Conservation (phyloP, 2,329 filamentous ascomycete genomes). For the Byssothecium circinans region DNA sequence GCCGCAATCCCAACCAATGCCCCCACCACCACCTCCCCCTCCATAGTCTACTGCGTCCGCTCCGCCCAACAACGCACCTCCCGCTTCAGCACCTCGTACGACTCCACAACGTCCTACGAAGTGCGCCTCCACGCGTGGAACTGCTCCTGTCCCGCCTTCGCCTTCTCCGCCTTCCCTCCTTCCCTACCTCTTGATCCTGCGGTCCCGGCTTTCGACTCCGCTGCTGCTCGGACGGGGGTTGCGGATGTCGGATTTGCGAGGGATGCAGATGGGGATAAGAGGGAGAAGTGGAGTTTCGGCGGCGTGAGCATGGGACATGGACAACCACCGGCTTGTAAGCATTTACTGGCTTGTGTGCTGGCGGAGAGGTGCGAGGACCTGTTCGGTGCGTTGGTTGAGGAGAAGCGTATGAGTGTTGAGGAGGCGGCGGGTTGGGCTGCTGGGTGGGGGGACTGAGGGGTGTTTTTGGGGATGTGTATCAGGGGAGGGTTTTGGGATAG, state of each 20-base stretch:
- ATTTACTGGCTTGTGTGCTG: conserved; percentile 81
- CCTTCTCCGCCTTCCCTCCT: conserved; percentile 66
- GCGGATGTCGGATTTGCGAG: background rate
- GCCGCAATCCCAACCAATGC: background rate
- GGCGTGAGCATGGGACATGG: conserved; percentile 49
- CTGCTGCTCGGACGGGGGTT: too few species aligned
- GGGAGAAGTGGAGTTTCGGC: conserved; percentile 50
- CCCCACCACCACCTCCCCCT: background rate
- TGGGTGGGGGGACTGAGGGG: conserved; percentile 36
- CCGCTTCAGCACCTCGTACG: conserved; percentile 32
- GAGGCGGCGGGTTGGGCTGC: conserved; percentile 72
- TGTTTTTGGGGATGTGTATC: background rate
- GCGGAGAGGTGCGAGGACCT: conserved; percentile 64
- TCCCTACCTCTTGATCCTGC: conserved; percentile 13
- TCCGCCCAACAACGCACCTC: conserved; percentile 55
- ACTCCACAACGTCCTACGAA: conserved; percentile 57
- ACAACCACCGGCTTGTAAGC: conserved; percentile 73
- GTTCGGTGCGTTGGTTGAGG: conserved; percentile 60
- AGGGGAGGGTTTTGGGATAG: too few species aligned
- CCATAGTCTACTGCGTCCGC: conserved; percentile 62
- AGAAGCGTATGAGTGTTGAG: conserved; percentile 58
- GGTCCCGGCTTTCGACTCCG: conserved; percentile 1
- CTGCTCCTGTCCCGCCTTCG: conserved; percentile 85
- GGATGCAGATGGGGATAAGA: background rate
- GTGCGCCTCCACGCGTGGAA: conserved; percentile 79